A percentile compares a stretch with the other conserved stretches of the same genome.
Conservation (phyloP, 2,329 filamentous ascomycete genomes). For the Ramularia collo-cygni region DNA sequence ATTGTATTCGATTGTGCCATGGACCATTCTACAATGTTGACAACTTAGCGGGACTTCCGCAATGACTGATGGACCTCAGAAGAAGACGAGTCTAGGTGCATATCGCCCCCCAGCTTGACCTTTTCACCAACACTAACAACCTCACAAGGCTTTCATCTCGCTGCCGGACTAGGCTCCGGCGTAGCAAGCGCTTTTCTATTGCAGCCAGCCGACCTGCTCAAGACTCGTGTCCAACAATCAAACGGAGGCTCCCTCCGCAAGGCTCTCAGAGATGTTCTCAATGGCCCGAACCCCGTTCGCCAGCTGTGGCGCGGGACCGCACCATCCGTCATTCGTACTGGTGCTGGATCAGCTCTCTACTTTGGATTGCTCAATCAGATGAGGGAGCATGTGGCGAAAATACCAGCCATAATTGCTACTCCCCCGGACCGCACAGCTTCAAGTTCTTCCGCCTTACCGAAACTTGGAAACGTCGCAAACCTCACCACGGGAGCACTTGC, state of each 20-base stretch:
- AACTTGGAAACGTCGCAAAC: constrained; percentile 77
- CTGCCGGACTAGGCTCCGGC: constrained; percentile 81
- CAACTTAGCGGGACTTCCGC: constrained; percentile 20
- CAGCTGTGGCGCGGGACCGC: constrained; percentile 88
- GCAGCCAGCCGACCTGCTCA: constrained; percentile 91
- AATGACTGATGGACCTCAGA: constrained; percentile 48
- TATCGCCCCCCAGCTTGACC: neutral
- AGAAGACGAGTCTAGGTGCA: constrained; percentile 46
- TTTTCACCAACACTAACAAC: constrained; percentile 1
- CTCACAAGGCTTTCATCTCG: constrained; percentile 68
- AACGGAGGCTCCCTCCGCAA: constrained; percentile 55
- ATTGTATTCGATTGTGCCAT: too few relatives aligned
- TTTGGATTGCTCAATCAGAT: constrained; percentile 73
- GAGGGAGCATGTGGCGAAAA: constrained; percentile 37
- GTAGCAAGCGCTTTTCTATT: constrained; percentile 82
- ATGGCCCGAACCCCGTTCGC: constrained; percentile 58
- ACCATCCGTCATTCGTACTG: constrained; percentile 87
- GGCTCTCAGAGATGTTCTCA: constrained; percentile 64
- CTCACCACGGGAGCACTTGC: constrained; percentile 77
- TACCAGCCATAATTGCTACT: constrained; percentile 16
- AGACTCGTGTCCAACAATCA: constrained; percentile 91
- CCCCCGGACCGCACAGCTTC: constrained; percentile 3
- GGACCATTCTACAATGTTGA: too few relatives aligned
- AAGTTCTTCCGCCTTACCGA: constrained; percentile 66
- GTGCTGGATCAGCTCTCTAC: constrained; percentile 87